phyloP scores from a whole-genome alignment of 2,329 filamentous ascomycete genomes.

The Neobulgaria alba region DNA sequence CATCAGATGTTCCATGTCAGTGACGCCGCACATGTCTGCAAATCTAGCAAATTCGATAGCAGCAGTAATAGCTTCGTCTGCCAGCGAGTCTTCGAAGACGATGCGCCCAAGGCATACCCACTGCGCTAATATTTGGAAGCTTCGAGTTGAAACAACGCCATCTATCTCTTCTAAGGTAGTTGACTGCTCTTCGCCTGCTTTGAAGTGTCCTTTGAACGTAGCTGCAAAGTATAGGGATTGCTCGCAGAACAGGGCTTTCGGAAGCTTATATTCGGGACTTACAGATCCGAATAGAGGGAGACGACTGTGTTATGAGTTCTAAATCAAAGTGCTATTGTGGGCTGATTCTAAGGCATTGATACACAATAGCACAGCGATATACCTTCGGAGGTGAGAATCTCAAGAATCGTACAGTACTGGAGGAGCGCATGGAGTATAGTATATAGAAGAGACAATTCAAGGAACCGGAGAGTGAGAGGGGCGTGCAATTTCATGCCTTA shows the following conservation, averaged over 20 bases:
- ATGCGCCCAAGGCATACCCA: conserved; percentile 9
- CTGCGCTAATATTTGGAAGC: conserved; percentile 11
- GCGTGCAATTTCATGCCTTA: no score
- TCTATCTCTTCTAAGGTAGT: conserved; percentile 12
- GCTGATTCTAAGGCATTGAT: no score
- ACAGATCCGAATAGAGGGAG: conserved; percentile 11
- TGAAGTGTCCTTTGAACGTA: conserved; percentile 13
- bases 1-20: neutral
- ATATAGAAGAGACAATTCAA: no score
- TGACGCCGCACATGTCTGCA: conserved; percentile 10
- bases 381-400: no score
- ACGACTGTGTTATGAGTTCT: conserved; percentile 2
- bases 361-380: no score
- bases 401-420: no score
- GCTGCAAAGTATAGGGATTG: conserved; percentile 13
- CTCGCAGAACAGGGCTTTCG: conserved; percentile 12
- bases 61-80: conserved; percentile 7
- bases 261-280: conserved; percentile 12
- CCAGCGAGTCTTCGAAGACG: conserved; percentile 8
- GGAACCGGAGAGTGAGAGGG: no score
- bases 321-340: no score
- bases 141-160: conserved; percentile 13
- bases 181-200: conserved; percentile 11
- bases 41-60: conserved; percentile 14
- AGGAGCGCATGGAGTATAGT: no score